Evolutionary conservation across 2,329 filamentous ascomycete genomes (phyloP), one percentile per base, ranked within the genome.

Genomic region (Epichloe sibirici): DNA sequence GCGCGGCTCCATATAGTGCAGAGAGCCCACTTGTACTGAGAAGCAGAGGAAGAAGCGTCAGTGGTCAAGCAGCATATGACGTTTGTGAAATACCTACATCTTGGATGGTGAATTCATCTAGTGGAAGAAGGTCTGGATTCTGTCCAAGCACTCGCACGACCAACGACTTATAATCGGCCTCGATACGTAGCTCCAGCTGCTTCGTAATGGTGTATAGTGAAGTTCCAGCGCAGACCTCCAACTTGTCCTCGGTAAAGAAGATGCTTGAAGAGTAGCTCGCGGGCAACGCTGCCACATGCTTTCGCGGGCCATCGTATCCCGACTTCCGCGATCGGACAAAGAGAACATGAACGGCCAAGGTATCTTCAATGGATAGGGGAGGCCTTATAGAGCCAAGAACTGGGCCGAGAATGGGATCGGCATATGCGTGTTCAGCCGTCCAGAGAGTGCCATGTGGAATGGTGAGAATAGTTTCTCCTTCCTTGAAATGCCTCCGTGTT

Each of bases 21-120:
- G 53, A 67, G 63, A 44, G 65, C 65, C 64, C 64, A 67, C 53
- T 66, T 66, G 53, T 67, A 67, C 65, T 67, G 62, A 52, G 55
- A 57, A 55, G n/a, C 25, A 53, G 39, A 37, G 13, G 39, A 48
- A 45, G 28, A 38, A 40, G 34, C 34, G 37, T 57, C 40, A 56
- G 49, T 52, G 4, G 35, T 25, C 43, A 17, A 38, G 28, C 38
- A 46, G 37, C 31, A 39, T 37, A 53, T 58, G 53, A 59, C 42
- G 56, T 44, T 39, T 9, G 34, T 23, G 13, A 39, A 13, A 13
- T 15, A 62, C 63, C 52, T 63, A 66, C 65, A 58, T 67, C 61
- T 57, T 66, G 54, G 35, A 67, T 60, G 47, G 59, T 60, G 54
- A 67, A 66, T 56, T 65, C 58, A 54, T 60, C 57, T 11, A 62